Percentiles rank a stretch among this genome's conserved stretches.
Evolutionary conservation across 2,329 filamentous ascomycete species (phyloP).

Genomic region (Alternaria tenuissima): DNA sequence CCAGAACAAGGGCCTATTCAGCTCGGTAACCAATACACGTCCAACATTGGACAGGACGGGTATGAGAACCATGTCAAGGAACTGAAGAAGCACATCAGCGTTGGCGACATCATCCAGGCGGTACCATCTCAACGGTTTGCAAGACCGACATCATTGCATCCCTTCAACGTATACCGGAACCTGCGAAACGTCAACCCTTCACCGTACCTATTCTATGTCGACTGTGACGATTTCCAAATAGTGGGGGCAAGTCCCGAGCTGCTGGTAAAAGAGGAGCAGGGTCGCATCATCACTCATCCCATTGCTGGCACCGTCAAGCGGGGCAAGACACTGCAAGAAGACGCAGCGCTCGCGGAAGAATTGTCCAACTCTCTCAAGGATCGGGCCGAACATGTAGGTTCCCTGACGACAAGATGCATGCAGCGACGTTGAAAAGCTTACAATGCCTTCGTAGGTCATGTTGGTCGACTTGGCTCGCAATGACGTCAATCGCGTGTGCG

Average conservation of each 20-base stretch:
- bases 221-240: slow-evolving; percentile 91
- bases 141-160: slow-evolving; percentile 87
- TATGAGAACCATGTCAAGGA: slow-evolving; percentile 89
- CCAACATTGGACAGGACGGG: slow-evolving; percentile 87
- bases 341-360: slow-evolving; percentile 79
- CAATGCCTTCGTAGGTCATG: slow-evolving; percentile 76
- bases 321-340: slow-evolving; percentile 81
- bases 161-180: slow-evolving; percentile 97
- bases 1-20: slow-evolving; percentile 78
- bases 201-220: slow-evolving; percentile 95
- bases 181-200: slow-evolving; percentile 97
- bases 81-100: slow-evolving; percentile 89
- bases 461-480: slow-evolving; percentile 94
- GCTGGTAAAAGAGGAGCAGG: slow-evolving; percentile 87
- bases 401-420: slow-evolving; percentile 13
- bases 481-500: slow-evolving; percentile 94
- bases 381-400: slow-evolving; percentile 55
- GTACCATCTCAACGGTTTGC: slow-evolving; percentile 95
- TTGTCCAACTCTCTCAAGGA: slow-evolving; percentile 86
- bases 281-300: slow-evolving; percentile 91
- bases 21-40: slow-evolving; percentile 80
- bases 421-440: slow-evolving; percentile 68
- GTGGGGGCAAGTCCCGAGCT: slow-evolving; percentile 95
- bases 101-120: slow-evolving; percentile 96
- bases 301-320: slow-evolving; percentile 96